Base-by-base conservation (phyloP, 495 filamentous ascomycete genomes). In the Haplographium delicatum region DNA sequence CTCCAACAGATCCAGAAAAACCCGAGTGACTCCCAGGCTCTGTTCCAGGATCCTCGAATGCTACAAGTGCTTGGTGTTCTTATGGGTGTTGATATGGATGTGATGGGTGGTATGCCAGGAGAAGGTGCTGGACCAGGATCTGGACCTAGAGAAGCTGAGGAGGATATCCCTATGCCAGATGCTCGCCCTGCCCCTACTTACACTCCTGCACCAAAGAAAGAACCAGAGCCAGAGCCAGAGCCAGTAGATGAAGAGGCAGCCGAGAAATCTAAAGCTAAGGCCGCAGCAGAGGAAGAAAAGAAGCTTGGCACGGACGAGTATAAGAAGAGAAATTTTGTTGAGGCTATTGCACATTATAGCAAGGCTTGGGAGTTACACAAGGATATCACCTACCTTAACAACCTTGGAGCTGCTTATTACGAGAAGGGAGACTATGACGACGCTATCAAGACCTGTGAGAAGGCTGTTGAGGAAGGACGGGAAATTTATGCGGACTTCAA, bases 311-410 rank as follows among this genome's bases (percentile, higher is more conserved):
- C 90, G 22, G 88, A 95, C 56, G 83, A 83, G 62, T 99, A 99
- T 75, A 99, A 97, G 82, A 95, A 96, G 80, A 81, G 89, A 58
- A 81, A 96, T 61, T 93, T 97, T 50, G 94, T 96, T 58, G 80
- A 83, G 60, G 93, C 93, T 35, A 95, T 97, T 60, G 82, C 88
- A 66, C 90, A 99, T 72, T 99, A 99, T 72, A 77, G 71, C 61
- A 95, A 94, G 65, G 93, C 93, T 2, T 99, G 94, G 94, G 86
- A 91, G 41, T 56, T 91, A 39, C 73, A 91, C 80, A 90, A 96
- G 74, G 93, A 99, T 56, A 91, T 97, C 62, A 93, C 90, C 11
- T 99, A 97, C 67, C 74, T 97, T 54, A 97, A 95, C 73, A 99
- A 99, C 69, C 76, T 90, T 20, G 88, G 90, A 53, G 94, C 93